A percentile compares a stretch with the other conserved stretches of the same genome.
Conservation (phyloP, 2,329 filamentous ascomycete species). For the Cladophialophora immunda region DNA sequence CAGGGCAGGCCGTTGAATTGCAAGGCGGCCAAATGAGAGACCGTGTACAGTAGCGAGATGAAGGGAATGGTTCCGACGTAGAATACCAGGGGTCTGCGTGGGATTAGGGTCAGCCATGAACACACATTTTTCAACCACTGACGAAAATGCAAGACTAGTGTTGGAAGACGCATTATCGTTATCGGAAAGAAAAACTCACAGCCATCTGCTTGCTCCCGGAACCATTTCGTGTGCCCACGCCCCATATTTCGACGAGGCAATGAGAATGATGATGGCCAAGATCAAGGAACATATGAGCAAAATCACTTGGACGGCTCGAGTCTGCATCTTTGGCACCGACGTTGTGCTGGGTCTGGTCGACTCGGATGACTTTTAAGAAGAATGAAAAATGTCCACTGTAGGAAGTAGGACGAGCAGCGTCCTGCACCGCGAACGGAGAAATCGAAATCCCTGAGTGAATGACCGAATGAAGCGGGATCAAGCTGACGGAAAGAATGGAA, state of each 20-base stretch:
- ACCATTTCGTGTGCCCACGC: conserved; percentile 36
- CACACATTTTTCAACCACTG: neutral
- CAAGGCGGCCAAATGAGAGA: conserved; percentile 31
- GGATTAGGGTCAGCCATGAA: neutral
- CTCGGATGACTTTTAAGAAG: neutral
- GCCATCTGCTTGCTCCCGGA: conserved; percentile 25
- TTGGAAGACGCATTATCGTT: neutral
- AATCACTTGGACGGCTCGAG: conserved; percentile 32
- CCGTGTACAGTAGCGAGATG: conserved; percentile 33
- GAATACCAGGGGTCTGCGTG: conserved; percentile 31
- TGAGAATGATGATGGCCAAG: conserved; percentile 33
- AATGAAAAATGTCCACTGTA: neutral
- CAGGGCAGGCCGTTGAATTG: conserved; percentile 35
- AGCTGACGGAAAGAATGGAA: conserved; percentile 7
- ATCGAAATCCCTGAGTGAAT: neutral
- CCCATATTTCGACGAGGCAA: conserved; percentile 38
- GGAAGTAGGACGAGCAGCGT: neutral
- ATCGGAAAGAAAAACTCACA: conserved; percentile 25
- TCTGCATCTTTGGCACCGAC: conserved; percentile 25
- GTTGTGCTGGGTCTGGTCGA: neutral
- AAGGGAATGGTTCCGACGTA: conserved; percentile 34
- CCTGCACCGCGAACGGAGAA: conserved; percentile 1
- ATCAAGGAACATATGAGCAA: conserved; percentile 31
- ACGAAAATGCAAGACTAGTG: neutral
- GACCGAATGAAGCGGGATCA: neutral